Conservation (phyloP, 2,329 filamentous ascomycete genomes). For the Dactylellina sp. region DNA sequence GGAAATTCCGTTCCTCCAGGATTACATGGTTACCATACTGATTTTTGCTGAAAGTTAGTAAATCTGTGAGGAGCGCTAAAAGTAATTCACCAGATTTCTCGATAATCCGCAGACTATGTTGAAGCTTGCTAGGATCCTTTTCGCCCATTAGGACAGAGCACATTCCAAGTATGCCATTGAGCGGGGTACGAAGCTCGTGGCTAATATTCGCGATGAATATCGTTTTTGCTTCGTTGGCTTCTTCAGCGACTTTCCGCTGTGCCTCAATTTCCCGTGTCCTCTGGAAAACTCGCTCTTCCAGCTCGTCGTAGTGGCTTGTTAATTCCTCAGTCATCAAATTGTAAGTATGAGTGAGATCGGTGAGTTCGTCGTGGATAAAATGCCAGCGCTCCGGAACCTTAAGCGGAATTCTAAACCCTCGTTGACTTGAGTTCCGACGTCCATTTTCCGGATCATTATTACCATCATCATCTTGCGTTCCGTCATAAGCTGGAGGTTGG, state of each 20-base stretch:
- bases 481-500: constrained; percentile 55
- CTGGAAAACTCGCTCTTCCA: constrained; percentile 86
- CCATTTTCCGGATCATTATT: constrained; percentile 57
- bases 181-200: constrained; percentile 87
- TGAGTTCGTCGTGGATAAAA: constrained; percentile 80
- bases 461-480: constrained; percentile 57
- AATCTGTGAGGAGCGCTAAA: constrained; percentile 85
- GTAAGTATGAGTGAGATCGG: constrained; percentile 80
- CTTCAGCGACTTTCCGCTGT: constrained; percentile 70
- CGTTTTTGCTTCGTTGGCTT: constrained; percentile 97
- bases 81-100: constrained; percentile 89
- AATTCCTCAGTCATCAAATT: constrained; percentile 95
- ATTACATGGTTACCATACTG: constrained; percentile 84
- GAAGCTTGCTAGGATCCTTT: constrained; percentile 80
- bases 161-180: constrained; percentile 96
- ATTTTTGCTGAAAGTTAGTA: constrained; percentile 93
- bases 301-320: constrained; percentile 82
- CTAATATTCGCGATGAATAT: constrained; percentile 96
- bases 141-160: constrained; percentile 93
- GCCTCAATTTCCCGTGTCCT: constrained; percentile 86
- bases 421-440: constrained; percentile 63
- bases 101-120: constrained; percentile 84
- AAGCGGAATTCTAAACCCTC: constrained; percentile 83
- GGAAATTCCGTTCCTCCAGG: constrained; percentile 86
- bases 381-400: constrained; percentile 82